Evolutionary conservation across 2,329 filamentous ascomycete genomes (phyloP).

Genomic region (Fusarium humuli): DNA sequence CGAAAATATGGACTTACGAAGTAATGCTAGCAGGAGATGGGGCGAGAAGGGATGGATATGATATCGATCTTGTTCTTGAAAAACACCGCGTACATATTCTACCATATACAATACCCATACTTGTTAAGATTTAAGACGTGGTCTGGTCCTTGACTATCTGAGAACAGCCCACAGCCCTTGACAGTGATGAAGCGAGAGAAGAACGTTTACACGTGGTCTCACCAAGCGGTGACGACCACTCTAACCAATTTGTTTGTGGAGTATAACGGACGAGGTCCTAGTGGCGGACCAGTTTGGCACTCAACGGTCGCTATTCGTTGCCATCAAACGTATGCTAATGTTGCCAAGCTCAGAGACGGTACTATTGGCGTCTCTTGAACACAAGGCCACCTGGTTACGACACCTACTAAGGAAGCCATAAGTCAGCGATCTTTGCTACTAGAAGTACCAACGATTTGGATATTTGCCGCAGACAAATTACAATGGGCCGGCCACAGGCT

Average conservation of each 20-base stretch:
- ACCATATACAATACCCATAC: conserved; percentile 40
- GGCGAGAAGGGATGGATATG: conserved; percentile 7
- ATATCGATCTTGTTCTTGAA: conserved; percentile 20
- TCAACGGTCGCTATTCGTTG: conserved; percentile 31
- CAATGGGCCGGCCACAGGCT: conserved; percentile 14
- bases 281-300: conserved; percentile 21
- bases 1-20: conserved; percentile 35
- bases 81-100: conserved; percentile 34
- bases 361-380: not conserved
- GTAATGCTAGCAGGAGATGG: conserved; percentile 34
- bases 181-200: not conserved
- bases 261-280: not conserved
- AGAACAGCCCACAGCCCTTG: not conserved
- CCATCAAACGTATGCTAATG: conserved; percentile 4
- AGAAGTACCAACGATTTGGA: conserved; percentile 7
- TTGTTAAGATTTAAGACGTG: conserved; percentile 30
- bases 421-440: not conserved
- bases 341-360: conserved; percentile 8
- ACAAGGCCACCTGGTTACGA: not conserved
- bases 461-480: conserved; percentile 23
- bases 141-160: not conserved
- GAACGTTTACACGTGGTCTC: not conserved
- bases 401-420: not conserved
- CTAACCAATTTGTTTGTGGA: conserved; percentile 1
- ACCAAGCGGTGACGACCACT: not conserved